A percentile compares a stretch with the other conserved stretches of the same genome.
phyloP scores from a whole-genome alignment of 306 rosid genomes.

The Lathyrus oleraceus region DNA sequence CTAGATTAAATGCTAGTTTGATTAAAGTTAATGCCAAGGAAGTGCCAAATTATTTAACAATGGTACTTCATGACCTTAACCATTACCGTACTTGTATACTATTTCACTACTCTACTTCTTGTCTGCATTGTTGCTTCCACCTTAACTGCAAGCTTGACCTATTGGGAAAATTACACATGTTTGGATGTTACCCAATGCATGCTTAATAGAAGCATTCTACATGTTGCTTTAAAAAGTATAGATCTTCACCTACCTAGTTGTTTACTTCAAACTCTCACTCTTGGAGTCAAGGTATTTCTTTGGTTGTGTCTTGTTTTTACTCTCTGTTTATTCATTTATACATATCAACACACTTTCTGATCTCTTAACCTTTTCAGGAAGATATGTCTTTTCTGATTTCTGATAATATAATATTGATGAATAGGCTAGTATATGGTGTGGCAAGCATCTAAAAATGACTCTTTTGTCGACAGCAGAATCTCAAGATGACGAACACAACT shows the following conservation, averaged over 20 bases:
- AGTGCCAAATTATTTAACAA: neutral
- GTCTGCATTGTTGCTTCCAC: conserved; percentile 38
- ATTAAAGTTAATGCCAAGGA: neutral
- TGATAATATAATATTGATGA: conserved; percentile 12
- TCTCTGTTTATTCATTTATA: conserved; percentile 3
- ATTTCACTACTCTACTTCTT: conserved; percentile 26
- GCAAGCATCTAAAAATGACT: conserved; percentile 83
- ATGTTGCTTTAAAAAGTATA: conserved; percentile 51
- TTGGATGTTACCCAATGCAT: conserved; percentile 84
- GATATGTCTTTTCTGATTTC: conserved; percentile 16
- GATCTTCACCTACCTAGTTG: conserved; percentile 50
- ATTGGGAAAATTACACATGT: conserved; percentile 93
- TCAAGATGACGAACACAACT: conserved; percentile 76
- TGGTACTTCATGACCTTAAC: conserved; percentile 9
- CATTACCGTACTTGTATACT: conserved; percentile 10
- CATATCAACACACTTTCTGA: neutral
- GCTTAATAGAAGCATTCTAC: conserved; percentile 65
- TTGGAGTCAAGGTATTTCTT: conserved; percentile 66
- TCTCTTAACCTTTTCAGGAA: conserved; percentile 19
- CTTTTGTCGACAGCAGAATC: conserved; percentile 80
- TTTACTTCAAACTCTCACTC: conserved; percentile 57
- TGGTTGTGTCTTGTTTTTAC: conserved; percentile 1
- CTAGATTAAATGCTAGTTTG: neutral
- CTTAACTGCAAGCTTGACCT: conserved; percentile 71
- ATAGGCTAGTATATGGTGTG: conserved; percentile 83